Base-by-base conservation (phyloP, 1,284 basidiomycete genomes). In the Mycosarcoma maydis region DNA sequence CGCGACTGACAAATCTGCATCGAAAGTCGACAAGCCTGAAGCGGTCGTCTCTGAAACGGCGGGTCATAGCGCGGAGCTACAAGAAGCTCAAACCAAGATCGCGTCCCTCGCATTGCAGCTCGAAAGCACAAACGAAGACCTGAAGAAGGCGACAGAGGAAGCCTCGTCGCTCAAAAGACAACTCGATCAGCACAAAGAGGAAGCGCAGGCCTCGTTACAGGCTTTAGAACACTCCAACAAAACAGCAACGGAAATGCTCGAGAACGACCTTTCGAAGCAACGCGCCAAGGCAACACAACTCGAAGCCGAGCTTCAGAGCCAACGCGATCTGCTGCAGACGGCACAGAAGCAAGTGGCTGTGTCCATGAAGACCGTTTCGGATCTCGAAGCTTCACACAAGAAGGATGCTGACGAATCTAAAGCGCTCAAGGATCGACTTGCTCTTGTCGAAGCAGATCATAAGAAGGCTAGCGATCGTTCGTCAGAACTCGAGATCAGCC, bases 301-400 rank as follows among this genome's bases (percentile, higher is more conserved):
- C 27, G 50, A 62, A 29, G 46, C 41, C 42, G 34, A 66, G 30
- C 43, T 66, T 17, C 24, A 46, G 27, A 53, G 46, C n/a, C 61
- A 65, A 37, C 51, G 34, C 23, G 50, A 54, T 19, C 46, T 50
- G 6, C 26, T 54, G 36, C 50, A 59, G 34, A 30, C 50, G 19
- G 48, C 54, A 5, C 50, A 64, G 24, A 41, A 44, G 30, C 34
- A 53, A 38, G 61, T 41, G 6, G 26, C 42, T 20, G 41, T 32
- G 10, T 53, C 41, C n/a, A 57, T 48, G 10, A 29, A 33, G 6
- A 22, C 32, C 8, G 23, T 57, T 0, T 27, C 50, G 16, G 36
- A 37, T 20, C 32, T 64, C 9, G 45, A 57, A 42, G 32, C 37
- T 13, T 48, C 40, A 14, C 42, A 38, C 17, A 53, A 50, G 17